These are phyloP conservation scores for Tolypocladium endophyticum DNA, from an alignment of 2,329 filamentous ascomycete genomes.

Conservation along the genomic window DNA sequence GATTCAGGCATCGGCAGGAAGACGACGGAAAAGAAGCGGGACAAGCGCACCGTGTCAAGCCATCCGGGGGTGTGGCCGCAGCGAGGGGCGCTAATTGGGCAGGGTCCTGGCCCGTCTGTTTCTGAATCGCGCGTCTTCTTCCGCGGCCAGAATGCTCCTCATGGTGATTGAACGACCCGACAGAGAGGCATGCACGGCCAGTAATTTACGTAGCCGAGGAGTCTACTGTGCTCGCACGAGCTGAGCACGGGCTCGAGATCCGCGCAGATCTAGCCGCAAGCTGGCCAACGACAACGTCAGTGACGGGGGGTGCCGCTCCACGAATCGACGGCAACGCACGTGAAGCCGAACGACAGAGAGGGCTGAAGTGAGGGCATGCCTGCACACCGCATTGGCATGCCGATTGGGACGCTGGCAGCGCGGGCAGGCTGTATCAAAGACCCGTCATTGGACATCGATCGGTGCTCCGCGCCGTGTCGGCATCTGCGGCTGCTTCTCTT, in stretches of 20 bases:
- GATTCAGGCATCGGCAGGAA: background rate
- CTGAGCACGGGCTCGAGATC: too few relatives aligned
- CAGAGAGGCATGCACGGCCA: background rate
- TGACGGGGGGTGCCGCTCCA: background rate
- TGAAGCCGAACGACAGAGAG: background rate
- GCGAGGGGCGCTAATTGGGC: background rate
- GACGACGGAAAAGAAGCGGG: background rate
- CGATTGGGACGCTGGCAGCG: background rate
- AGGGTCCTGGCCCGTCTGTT: background rate
- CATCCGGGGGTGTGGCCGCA: background rate
- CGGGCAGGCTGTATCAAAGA: background rate
- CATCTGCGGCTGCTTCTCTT: background rate
- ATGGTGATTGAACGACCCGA: background rate
- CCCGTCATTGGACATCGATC: background rate
- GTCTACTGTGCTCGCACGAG: background rate
- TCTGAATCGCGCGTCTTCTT: background rate
- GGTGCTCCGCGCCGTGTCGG: background rate
- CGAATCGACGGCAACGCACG: background rate
- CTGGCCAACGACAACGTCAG: background rate
- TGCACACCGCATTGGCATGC: background rate
- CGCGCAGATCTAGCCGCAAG: background rate
- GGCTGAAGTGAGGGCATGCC: background rate
- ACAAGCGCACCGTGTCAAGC: background rate
- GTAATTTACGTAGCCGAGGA: background rate
- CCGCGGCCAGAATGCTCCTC: background rate